phyloP scores from a whole-genome alignment of 208 protist genomes.

The Trypanosoma scelopori region DNA sequence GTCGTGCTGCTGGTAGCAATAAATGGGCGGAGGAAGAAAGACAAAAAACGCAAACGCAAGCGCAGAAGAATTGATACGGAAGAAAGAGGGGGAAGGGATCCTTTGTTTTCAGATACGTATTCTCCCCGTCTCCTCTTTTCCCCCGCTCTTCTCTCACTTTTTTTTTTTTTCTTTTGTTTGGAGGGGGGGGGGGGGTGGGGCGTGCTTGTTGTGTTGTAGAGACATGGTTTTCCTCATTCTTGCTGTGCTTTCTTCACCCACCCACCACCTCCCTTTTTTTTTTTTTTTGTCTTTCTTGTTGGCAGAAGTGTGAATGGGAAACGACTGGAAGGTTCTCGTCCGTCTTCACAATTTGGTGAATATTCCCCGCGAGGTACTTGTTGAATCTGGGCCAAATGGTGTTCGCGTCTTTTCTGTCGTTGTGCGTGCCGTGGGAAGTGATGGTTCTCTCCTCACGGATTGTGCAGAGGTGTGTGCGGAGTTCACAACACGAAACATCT shows the following conservation, averaged over 20 bases:
- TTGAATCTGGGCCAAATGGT: slow-evolving; percentile 21
- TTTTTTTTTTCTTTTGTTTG: neutral
- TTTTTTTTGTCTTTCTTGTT: neutral
- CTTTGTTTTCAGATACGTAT: no score
- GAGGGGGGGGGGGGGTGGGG: no score
- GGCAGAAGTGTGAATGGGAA: neutral
- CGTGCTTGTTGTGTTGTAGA: neutral
- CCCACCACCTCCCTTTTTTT: neutral
- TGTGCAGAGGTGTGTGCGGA: slow-evolving; percentile 37
- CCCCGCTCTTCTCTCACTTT: neutral
- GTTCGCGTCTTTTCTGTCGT: slow-evolving; percentile 57
- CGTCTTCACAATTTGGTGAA: slow-evolving; percentile 82
- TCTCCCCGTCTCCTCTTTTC: slow-evolving; percentile 5
- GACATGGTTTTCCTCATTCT: neutral
- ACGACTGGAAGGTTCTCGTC: slow-evolving; percentile 43
- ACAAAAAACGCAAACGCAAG: slow-evolving; percentile 4
- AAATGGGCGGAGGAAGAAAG: slow-evolving; percentile 46
- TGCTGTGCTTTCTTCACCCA: neutral
- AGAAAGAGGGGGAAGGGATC: neutral
- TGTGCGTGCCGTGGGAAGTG: slow-evolving; percentile 24
- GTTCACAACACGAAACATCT: slow-evolving; percentile 26
- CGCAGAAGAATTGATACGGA: neutral
- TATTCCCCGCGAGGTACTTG: slow-evolving; percentile 47
- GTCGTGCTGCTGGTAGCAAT: slow-evolving; percentile 67
- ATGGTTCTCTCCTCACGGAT: slow-evolving; percentile 16